A percentile compares a stretch with the other conserved stretches of the same genome.
Evolutionary conservation across 2,329 filamentous ascomycete species (phyloP).

Genomic region (Stagonosporopsis chrysanthemi): DNA sequence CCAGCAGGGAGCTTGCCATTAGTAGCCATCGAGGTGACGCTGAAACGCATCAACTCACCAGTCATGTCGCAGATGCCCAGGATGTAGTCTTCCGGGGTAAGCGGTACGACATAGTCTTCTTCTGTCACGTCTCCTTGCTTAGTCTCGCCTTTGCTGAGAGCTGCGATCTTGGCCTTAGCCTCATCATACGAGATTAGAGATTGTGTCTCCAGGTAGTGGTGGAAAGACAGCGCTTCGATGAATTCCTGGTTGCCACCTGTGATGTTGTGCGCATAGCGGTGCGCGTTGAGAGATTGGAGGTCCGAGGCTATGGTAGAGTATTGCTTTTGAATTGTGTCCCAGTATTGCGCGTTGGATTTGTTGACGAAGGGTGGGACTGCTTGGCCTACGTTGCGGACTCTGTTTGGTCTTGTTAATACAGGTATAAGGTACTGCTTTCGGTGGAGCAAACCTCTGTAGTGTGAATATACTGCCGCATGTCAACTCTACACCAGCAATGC

Average conservation of each 20-base stretch:
- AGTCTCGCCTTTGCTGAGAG: slow-evolving; percentile 37
- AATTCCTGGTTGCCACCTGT: slow-evolving; percentile 88
- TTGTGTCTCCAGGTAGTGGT: slow-evolving; percentile 84
- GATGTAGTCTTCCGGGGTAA: slow-evolving; percentile 85
- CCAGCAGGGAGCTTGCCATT: slow-evolving; percentile 62
- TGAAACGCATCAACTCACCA: slow-evolving; percentile 96
- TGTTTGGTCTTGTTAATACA: slow-evolving; percentile 44
- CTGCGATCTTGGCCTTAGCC: slow-evolving; percentile 53
- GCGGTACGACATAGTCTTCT: slow-evolving; percentile 55
- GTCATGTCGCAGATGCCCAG: slow-evolving; percentile 93
- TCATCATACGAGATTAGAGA: slow-evolving; percentile 73
- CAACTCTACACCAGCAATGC: slow-evolving; percentile 9
- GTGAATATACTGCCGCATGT: slow-evolving; percentile 72
- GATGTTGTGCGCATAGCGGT: slow-evolving; percentile 81
- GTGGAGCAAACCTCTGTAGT: slow-evolving; percentile 70
- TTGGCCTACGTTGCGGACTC: slow-evolving; percentile 67
- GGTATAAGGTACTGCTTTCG: background rate
- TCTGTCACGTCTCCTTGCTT: background rate
- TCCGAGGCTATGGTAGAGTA: slow-evolving; percentile 75
- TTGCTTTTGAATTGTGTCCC: slow-evolving; percentile 73
- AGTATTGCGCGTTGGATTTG: slow-evolving; percentile 73
- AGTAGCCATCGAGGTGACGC: slow-evolving; percentile 85
- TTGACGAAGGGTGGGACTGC: slow-evolving; percentile 72
- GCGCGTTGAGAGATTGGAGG: slow-evolving; percentile 77
- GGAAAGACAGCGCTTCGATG: slow-evolving; percentile 88